Conservation (phyloP, 2,329 filamentous ascomycete species). For the Pseudocercospora macadamiae region DNA sequence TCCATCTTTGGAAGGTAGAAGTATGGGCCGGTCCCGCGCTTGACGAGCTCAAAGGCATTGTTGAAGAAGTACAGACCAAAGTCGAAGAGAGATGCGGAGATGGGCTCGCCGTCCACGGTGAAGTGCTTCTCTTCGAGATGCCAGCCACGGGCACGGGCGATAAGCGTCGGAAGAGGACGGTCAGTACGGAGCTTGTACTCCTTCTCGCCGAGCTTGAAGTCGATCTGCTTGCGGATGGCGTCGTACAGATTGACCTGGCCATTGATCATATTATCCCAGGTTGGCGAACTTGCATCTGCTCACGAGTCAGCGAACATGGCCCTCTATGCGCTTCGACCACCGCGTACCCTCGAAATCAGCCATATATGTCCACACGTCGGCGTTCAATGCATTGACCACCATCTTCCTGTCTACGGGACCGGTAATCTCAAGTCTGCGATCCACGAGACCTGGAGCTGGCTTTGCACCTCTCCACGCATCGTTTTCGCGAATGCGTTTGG, state of each 20-base stretch:
- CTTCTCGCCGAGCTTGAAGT: slow-evolving; percentile 94
- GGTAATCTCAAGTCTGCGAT: slow-evolving; percentile 95
- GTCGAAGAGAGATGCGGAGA: slow-evolving; percentile 91
- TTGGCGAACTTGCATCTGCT: slow-evolving; percentile 88
- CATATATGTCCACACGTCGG: slow-evolving; percentile 98
- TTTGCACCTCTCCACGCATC: slow-evolving; percentile 89
- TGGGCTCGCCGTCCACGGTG: slow-evolving; percentile 90
- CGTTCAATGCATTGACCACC: slow-evolving; percentile 96
- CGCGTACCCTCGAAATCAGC: slow-evolving; percentile 91
- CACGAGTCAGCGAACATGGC: slow-evolving; percentile 6
- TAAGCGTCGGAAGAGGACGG: slow-evolving; percentile 82
- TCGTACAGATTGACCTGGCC: slow-evolving; percentile 98
- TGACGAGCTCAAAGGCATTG: slow-evolving; percentile 87
- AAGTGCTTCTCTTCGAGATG: slow-evolving; percentile 98
- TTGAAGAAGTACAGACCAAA: slow-evolving; percentile 99
- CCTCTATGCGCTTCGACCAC: not conserved
- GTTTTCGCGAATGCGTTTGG: slow-evolving; percentile 91
- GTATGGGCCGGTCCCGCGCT: slow-evolving; percentile 85
- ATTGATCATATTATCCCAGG: slow-evolving; percentile 99
- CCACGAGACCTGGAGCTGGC: slow-evolving; percentile 87
- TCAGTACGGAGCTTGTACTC: slow-evolving; percentile 97
- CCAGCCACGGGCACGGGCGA: slow-evolving; percentile 94
- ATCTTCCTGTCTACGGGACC: slow-evolving; percentile 98
- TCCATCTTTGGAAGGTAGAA: slow-evolving; percentile 98
- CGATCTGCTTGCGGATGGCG: slow-evolving; percentile 87